Evolutionary conservation across 805 yeast species (phyloP).

Genomic region (Gaillardinia entomophila): DNA sequence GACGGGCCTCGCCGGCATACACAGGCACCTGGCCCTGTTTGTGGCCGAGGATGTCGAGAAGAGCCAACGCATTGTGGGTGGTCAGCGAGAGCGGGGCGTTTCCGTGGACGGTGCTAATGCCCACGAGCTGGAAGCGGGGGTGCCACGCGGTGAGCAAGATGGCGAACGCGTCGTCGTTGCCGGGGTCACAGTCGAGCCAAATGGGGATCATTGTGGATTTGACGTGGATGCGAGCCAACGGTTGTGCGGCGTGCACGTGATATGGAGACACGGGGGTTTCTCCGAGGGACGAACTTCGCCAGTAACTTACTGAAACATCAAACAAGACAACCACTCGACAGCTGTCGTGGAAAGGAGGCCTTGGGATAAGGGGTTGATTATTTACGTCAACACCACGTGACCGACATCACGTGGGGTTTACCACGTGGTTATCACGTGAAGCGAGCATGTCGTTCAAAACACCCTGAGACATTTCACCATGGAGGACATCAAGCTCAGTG

Average conservation of each 20-base stretch:
- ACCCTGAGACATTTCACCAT: background rate
- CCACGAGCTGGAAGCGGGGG: slow-evolving; percentile 54
- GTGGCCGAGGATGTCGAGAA: slow-evolving; percentile 50
- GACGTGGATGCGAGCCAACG: no score
- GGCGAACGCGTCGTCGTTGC: slow-evolving; percentile 84
- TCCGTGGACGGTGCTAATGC: slow-evolving; percentile 75
- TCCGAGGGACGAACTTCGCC: no score
- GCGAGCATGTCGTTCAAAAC: no score
- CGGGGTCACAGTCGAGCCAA: slow-evolving; percentile 92
- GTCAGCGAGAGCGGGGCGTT: slow-evolving; percentile 61
- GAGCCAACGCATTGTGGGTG: slow-evolving; percentile 60
- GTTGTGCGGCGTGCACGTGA: no score
- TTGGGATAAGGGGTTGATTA: no score
- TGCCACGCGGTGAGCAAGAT: slow-evolving; percentile 56
- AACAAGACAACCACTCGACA: no score
- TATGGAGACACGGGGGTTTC: no score
- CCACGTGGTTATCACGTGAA: no score
- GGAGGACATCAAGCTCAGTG: background rate
- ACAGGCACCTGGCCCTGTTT: slow-evolving; percentile 50
- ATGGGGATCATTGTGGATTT: slow-evolving; percentile 51
- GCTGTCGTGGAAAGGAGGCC: no score
- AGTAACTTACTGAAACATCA: no score
- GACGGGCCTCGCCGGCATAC: slow-evolving; percentile 57
- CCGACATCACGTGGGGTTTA: no score
- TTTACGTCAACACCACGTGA: no score